Percentiles rank a stretch among this genome's conserved stretches.
These are phyloP conservation scores for Penicillium sp. DNA, from an alignment of 2,329 filamentous ascomycete species.

Conservation along the genomic window DNA sequence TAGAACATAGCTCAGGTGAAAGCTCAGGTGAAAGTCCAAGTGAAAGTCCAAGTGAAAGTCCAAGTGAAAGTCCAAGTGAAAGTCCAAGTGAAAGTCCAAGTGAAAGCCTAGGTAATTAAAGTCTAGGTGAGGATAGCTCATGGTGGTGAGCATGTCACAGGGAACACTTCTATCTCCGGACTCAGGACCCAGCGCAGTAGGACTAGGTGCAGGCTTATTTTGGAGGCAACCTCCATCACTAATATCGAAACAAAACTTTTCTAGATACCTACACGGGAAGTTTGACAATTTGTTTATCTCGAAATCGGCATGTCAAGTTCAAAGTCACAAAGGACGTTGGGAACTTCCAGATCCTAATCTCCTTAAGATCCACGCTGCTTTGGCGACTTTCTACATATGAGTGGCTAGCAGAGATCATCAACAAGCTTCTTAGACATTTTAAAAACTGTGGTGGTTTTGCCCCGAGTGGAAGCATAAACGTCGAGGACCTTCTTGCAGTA, in stretches of 20 bases:
- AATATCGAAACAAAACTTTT: slow-evolving; percentile 18
- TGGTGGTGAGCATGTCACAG: no score
- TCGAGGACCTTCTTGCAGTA: slow-evolving; percentile 15
- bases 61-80: no score
- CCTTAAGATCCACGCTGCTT: slow-evolving; percentile 19
- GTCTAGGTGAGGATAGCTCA: no score
- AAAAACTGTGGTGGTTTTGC: slow-evolving; percentile 12
- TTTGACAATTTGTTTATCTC: slow-evolving; percentile 9
- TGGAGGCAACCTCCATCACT: slow-evolving; percentile 13
- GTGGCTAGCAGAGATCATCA: slow-evolving; percentile 16
- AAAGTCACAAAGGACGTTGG: slow-evolving; percentile 12
- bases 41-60: no score
- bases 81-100: no score
- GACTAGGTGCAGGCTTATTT: slow-evolving; percentile 14
- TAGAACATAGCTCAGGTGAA: no score
- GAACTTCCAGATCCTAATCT: slow-evolving; percentile 15
- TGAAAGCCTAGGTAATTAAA: no score
- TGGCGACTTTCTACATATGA: slow-evolving; percentile 18
- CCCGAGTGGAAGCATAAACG: slow-evolving; percentile 11
- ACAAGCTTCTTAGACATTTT: slow-evolving; percentile 13
- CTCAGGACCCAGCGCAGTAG: no score
- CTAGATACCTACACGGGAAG: slow-evolving; percentile 1
- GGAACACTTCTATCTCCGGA: no score
- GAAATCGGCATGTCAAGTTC: slow-evolving; percentile 14
- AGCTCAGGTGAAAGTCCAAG: no score